A percentile compares a stretch with the other conserved stretches of the same genome.
These are phyloP conservation scores for Malus hybrid DNA, from an alignment of 331 rosid species.

Conservation along the genomic window DNA sequence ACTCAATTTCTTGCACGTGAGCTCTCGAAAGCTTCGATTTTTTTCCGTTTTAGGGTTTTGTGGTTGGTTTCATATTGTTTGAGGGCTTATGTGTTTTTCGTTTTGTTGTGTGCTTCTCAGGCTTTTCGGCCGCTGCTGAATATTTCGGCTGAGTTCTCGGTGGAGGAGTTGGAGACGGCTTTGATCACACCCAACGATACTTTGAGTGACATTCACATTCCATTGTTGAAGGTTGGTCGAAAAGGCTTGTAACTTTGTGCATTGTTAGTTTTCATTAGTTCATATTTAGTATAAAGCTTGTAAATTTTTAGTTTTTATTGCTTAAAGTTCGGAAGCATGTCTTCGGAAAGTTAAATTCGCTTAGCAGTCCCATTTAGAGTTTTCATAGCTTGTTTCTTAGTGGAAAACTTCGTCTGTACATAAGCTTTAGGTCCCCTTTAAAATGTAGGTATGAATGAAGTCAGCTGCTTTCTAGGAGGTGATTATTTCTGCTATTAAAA, in stretches of 20 bases:
- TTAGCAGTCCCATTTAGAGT: background rate
- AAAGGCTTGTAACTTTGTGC: background rate
- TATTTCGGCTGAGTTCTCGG: constrained; percentile 74
- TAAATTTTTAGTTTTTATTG: background rate
- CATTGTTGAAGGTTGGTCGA: constrained; percentile 77
- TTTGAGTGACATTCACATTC: constrained; percentile 85
- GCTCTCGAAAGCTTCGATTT: constrained; percentile 28
- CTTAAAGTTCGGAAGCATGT: background rate
- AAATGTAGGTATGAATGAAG: background rate
- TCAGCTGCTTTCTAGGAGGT: background rate
- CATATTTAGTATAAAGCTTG: background rate
- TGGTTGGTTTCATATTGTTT: background rate
- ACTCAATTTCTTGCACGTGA: constrained; percentile 89
- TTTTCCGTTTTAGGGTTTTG: constrained; percentile 8
- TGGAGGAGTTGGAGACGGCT: constrained; percentile 92
- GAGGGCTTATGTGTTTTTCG: constrained; percentile 19
- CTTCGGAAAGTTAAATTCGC: background rate
- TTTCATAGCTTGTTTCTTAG: background rate
- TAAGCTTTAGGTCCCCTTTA: background rate
- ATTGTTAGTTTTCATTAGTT: background rate
- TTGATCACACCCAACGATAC: constrained; percentile 80
- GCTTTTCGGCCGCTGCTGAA: constrained; percentile 81
- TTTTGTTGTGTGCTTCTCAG: constrained; percentile 26
- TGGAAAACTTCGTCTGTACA: background rate
- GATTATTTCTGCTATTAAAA: background rate